These are phyloP conservation scores for Begonia masoniana DNA, from an alignment of 306 rosid species.

Conservation along the genomic window DNA sequence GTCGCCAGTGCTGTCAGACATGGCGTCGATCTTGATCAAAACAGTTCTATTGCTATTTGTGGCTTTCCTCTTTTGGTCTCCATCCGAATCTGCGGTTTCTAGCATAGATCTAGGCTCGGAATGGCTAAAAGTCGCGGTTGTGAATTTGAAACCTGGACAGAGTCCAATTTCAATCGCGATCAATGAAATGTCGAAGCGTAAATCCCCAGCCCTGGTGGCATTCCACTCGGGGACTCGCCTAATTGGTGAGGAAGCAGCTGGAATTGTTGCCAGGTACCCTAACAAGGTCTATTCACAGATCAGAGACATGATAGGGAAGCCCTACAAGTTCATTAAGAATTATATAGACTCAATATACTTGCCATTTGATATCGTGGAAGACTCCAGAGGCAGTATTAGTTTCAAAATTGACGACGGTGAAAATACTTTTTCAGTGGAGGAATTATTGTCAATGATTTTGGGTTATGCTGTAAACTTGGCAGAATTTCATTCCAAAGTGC, in stretches of 20 bases:
- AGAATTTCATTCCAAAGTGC: slow-evolving; percentile 76
- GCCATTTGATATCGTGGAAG: slow-evolving; percentile 54
- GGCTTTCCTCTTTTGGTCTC: slow-evolving; percentile 28
- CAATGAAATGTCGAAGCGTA: slow-evolving; percentile 94
- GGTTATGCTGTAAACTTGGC: slow-evolving; percentile 58
- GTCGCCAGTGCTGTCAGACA: slow-evolving; percentile 16
- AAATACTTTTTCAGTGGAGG: slow-evolving; percentile 51
- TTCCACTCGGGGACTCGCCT: slow-evolving; percentile 73
- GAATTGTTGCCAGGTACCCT: slow-evolving; percentile 78
- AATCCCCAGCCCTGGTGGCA: slow-evolving; percentile 73
- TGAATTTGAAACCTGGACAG: slow-evolving; percentile 86
- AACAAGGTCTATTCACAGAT: slow-evolving; percentile 68
- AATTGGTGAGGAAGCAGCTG: slow-evolving; percentile 89
- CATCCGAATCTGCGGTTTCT: slow-evolving; percentile 73
- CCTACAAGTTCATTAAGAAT: slow-evolving; percentile 29
- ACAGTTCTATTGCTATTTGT: slow-evolving; percentile 26
- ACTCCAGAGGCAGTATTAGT: slow-evolving; percentile 47
- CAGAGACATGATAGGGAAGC: slow-evolving; percentile 74
- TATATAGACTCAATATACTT: slow-evolving; percentile 54
- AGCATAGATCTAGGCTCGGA: slow-evolving; percentile 98
- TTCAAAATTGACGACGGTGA: slow-evolving; percentile 40
- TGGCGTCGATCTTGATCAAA: slow-evolving; percentile 48
- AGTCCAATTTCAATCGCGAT: slow-evolving; percentile 81
- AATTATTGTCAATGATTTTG: slow-evolving; percentile 69
- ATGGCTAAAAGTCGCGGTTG: slow-evolving; percentile 84